phyloP scores from a whole-genome alignment of 768 basidiomycete genomes.

The Suillus variegatus region DNA sequence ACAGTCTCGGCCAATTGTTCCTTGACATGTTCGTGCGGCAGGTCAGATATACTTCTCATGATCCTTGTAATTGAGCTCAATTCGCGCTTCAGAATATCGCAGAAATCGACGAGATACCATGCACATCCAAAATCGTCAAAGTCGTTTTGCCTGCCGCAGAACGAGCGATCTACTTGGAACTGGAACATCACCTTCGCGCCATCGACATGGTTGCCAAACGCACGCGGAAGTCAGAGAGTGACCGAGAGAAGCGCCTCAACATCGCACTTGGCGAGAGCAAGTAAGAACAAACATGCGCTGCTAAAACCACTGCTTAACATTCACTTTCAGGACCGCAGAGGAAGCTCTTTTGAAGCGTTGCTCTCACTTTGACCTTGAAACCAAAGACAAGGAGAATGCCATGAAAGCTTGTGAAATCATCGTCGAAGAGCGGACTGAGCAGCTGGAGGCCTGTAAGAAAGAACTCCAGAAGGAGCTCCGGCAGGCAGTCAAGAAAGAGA shows the following conservation, averaged over 20 bases:
- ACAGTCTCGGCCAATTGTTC: slow-evolving; percentile 80
- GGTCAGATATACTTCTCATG: slow-evolving; percentile 42
- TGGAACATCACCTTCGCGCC: slow-evolving; percentile 90
- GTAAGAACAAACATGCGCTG: slow-evolving; percentile 35
- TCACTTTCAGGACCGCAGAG: slow-evolving; percentile 67
- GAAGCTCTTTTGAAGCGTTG: slow-evolving; percentile 94
- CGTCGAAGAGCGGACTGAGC: slow-evolving; percentile 75
- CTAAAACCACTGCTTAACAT: neutral
- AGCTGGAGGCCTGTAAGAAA: slow-evolving; percentile 75
- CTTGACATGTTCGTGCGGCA: slow-evolving; percentile 82
- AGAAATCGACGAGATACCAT: slow-evolving; percentile 95
- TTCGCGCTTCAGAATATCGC: slow-evolving; percentile 72
- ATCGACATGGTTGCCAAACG: slow-evolving; percentile 78
- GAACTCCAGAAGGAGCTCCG: slow-evolving; percentile 71
- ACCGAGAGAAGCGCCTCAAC: slow-evolving; percentile 85
- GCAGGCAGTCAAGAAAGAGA: slow-evolving; percentile 68
- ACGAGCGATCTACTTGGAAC: slow-evolving; percentile 90
- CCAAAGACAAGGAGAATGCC: slow-evolving; percentile 68
- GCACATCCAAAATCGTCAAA: slow-evolving; percentile 58
- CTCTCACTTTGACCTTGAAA: slow-evolving; percentile 90
- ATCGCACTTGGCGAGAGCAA: slow-evolving; percentile 88
- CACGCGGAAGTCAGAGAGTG: slow-evolving; percentile 71
- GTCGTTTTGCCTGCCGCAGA: slow-evolving; percentile 89
- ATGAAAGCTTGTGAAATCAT: slow-evolving; percentile 94
- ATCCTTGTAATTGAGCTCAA: slow-evolving; percentile 8